phyloP scores from a whole-genome alignment of 306 rosid genomes.

The Begonia fuchsioides region DNA sequence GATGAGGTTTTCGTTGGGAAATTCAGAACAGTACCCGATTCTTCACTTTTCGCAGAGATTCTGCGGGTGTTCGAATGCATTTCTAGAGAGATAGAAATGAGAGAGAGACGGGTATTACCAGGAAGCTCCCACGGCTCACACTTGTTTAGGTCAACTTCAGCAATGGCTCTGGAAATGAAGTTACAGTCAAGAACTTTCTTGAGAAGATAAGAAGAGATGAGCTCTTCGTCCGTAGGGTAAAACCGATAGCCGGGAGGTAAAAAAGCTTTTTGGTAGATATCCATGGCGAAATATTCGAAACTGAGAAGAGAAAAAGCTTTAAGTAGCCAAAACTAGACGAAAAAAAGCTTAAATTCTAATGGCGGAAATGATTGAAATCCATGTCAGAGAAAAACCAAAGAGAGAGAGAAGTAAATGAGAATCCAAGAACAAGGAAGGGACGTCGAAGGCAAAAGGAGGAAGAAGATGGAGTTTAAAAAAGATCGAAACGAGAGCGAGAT shows the following conservation, averaged over 20 bases:
- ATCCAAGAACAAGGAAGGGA: background rate
- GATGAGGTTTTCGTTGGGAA: too few relatives aligned
- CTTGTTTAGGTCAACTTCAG: slow-evolving; percentile 68
- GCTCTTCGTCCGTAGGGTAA: slow-evolving; percentile 62
- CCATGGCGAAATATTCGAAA: background rate
- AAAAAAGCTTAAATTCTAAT: too few relatives aligned
- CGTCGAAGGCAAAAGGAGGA: background rate
- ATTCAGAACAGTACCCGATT: too few relatives aligned
- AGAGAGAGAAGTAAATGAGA: background rate
- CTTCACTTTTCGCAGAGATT: too few relatives aligned
- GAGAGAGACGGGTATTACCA: slow-evolving; percentile 19
- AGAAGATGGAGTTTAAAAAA: background rate
- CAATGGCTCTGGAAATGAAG: slow-evolving; percentile 46
- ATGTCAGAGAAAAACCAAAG: background rate
- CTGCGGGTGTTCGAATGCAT: too few relatives aligned
- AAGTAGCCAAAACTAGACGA: too few relatives aligned
- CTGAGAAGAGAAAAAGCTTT: too few relatives aligned
- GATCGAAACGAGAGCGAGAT: too few relatives aligned
- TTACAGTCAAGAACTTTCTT: slow-evolving; percentile 42
- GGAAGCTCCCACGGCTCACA: slow-evolving; percentile 73
- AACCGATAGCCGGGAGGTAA: slow-evolving; percentile 61
- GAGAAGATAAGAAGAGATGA: slow-evolving; percentile 45
- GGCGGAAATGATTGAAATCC: too few relatives aligned
- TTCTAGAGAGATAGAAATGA: too few relatives aligned
- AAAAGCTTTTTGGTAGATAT: slow-evolving; percentile 12